Percentiles rank a stretch among this genome's conserved stretches.
phyloP scores from a whole-genome alignment of 306 rosid species.

The Vigna radiata region DNA sequence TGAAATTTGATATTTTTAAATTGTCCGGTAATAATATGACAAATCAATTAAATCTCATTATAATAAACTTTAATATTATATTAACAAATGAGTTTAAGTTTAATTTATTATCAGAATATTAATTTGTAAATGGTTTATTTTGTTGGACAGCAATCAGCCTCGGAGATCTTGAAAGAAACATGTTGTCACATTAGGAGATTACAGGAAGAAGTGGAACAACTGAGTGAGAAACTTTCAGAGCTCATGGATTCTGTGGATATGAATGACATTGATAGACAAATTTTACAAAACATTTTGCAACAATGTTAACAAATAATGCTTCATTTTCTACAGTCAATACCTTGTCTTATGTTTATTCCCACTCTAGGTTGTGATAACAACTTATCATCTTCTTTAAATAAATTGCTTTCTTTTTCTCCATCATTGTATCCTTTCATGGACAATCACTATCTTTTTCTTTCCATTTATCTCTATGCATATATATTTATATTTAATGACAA shows the following conservation, averaged over 20 bases:
- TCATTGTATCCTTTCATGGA: neutral
- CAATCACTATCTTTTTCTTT: neutral
- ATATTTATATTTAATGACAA: neutral
- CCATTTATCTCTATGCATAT: neutral
- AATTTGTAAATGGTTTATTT: neutral
- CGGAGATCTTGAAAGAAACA: slow-evolving; percentile 49
- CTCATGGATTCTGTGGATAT: slow-evolving; percentile 51
- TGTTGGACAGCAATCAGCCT: slow-evolving; percentile 46
- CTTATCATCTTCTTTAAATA: neutral
- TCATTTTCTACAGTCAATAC: neutral
- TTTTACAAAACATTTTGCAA: slow-evolving; percentile 44
- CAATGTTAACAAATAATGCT: slow-evolving; percentile 6
- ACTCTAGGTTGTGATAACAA: neutral
- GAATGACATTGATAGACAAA: slow-evolving; percentile 47
- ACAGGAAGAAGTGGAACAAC: slow-evolving; percentile 57
- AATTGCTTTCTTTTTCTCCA: neutral
- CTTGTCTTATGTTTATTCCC: neutral
- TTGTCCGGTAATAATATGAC: too few relatives aligned
- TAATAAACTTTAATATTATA: too few relatives aligned
- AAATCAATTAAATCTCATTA: too few relatives aligned
- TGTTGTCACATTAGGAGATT: slow-evolving; percentile 49
- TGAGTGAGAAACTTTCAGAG: slow-evolving; percentile 47
- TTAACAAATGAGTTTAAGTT: too few relatives aligned
- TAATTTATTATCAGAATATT: too few relatives aligned
- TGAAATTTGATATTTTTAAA: too few relatives aligned